Percentiles rank a stretch among this genome's conserved stretches.
Conservation (phyloP, 2,329 filamentous ascomycete genomes). For the Botrytis paeoniae region DNA sequence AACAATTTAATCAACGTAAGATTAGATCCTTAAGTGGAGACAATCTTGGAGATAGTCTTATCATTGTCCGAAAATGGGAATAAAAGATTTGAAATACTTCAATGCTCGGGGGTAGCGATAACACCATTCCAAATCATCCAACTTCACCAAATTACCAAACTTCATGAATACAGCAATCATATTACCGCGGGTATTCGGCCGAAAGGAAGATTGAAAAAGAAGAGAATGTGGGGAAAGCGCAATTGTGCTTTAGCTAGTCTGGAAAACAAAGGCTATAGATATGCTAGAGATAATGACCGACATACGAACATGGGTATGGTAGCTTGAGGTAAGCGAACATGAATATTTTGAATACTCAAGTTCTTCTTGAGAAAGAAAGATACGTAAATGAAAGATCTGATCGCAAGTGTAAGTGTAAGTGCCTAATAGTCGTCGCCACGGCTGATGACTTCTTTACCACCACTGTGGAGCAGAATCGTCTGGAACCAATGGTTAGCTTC, state of each 20-base stretch:
- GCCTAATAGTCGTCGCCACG: conserved; percentile 51
- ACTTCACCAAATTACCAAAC: neutral
- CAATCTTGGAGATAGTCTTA: neutral
- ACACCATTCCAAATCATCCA: neutral
- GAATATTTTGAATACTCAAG: neutral
- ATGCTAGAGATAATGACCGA: neutral
- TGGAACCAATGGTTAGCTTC: conserved; percentile 31
- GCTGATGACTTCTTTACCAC: conserved; percentile 50
- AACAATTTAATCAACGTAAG: neutral
- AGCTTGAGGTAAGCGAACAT: neutral
- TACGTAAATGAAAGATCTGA: neutral
- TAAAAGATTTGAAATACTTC: neutral
- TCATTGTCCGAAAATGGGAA: neutral
- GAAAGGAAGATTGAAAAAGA: neutral
- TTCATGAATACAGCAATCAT: neutral
- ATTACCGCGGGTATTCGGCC: neutral
- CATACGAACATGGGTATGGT: neutral
- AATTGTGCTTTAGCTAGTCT: neutral
- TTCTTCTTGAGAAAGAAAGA: neutral
- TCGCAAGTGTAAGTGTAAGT: neutral
- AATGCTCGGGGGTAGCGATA: neutral
- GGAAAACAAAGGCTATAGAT: neutral
- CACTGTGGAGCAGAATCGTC: conserved; percentile 48
- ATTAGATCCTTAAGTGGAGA: neutral
- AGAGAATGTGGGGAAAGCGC: neutral